Evolutionary conservation across 176 grass and related monocot genomes (phyloP).

Genomic region (Puccinellia tenuiflora): DNA sequence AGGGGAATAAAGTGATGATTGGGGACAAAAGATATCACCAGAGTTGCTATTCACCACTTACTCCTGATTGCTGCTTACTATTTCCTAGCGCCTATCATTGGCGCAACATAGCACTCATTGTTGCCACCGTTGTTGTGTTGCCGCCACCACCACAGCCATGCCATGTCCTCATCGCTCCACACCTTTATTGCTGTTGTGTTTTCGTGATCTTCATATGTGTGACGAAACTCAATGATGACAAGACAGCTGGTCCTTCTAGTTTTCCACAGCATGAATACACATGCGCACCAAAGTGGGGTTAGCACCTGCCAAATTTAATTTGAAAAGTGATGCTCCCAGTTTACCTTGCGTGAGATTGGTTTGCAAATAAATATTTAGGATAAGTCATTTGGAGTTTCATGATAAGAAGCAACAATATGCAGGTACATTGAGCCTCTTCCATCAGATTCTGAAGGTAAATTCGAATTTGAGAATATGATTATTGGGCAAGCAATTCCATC

Average conservation of each 20-base stretch:
- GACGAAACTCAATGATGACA: too few species aligned
- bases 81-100: background rate
- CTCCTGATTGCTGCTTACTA: background rate
- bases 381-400: slow-evolving; percentile 3
- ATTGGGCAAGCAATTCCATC: slow-evolving; percentile 93
- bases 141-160: background rate
- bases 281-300: background rate
- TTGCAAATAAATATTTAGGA: slow-evolving; percentile 23
- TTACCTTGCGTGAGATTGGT: background rate
- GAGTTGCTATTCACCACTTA: background rate
- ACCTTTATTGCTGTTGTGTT: background rate
- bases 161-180: background rate
- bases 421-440: slow-evolving; percentile 95
- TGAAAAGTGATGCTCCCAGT: background rate
- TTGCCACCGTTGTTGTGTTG: background rate
- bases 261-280: too few species aligned
- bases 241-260: too few species aligned
- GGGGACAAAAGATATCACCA: background rate
- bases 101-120: background rate
- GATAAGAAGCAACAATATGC: slow-evolving; percentile 28
- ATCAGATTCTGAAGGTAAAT: slow-evolving; percentile 57
- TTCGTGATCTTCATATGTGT: background rate
- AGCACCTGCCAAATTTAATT: background rate
- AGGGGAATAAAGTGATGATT: background rate
- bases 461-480: slow-evolving; percentile 93